Conservation (phyloP, 2,329 filamentous ascomycete genomes). For the Aspergillus ruber region DNA sequence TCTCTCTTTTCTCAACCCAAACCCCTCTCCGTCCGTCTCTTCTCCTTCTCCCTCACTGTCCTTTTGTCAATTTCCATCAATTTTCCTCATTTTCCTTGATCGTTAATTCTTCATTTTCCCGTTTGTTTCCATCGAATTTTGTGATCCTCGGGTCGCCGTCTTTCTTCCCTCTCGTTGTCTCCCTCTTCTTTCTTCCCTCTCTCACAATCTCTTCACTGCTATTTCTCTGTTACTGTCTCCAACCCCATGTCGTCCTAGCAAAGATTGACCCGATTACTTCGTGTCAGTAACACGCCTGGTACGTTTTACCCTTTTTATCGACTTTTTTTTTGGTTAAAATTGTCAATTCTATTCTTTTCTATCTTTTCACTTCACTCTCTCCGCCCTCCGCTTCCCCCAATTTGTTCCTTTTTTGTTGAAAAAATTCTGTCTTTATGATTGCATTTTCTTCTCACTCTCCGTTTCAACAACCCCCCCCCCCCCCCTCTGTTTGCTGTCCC, state of each 20-base stretch:
- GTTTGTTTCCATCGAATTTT: too few relatives aligned
- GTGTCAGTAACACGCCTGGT: conserved; percentile 24
- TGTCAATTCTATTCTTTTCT: conserved; percentile 1
- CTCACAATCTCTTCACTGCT: too few relatives aligned
- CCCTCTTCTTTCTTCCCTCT: too few relatives aligned
- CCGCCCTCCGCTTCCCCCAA: neutral
- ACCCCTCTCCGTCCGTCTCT: conserved; percentile 1
- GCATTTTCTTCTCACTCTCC: neutral
- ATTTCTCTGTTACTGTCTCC: conserved; percentile 1
- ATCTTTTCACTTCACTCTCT: conserved; percentile 3
- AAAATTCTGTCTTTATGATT: conserved; percentile 3
- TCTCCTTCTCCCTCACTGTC: neutral
- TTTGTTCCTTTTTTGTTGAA: conserved; percentile 3
- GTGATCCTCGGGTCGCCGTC: too few relatives aligned
- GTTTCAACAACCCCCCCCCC: neutral
- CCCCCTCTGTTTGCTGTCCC: conserved; percentile 1
- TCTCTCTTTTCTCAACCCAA: neutral
- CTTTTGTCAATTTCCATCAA: neutral
- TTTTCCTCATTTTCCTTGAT: neutral
- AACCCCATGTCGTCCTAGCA: conserved; percentile 26
- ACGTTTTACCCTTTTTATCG: conserved; percentile 7
- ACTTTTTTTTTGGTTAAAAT: neutral
- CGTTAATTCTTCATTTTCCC: too few relatives aligned
- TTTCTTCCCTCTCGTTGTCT: too few relatives aligned
- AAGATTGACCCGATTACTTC: conserved; percentile 15